Conservation (phyloP, 2,329 filamentous ascomycete species). For the Fusarium humuli region DNA sequence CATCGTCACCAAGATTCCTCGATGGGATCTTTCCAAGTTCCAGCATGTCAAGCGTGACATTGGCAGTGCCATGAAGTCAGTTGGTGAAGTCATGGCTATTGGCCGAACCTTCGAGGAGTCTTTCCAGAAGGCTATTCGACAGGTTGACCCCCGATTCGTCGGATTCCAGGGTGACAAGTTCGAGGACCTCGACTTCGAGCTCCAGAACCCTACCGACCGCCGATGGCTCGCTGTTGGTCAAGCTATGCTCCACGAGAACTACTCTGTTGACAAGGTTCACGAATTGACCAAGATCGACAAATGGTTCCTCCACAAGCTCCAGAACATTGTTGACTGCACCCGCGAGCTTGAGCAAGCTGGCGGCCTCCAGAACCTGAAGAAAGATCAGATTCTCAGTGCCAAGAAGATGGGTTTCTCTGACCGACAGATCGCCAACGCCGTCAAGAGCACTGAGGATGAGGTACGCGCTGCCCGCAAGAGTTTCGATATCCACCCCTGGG, state of each 20-base stretch:
- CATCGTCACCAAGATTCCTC: constrained; percentile 97
- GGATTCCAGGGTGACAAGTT: constrained; percentile 97
- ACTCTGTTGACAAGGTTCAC: constrained; percentile 90
- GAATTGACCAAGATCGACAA: constrained; percentile 98
- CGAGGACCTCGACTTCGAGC: constrained; percentile 88
- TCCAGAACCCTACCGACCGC: constrained; percentile 93
- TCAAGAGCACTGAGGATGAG: constrained; percentile 87
- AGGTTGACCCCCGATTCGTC: constrained; percentile 91
- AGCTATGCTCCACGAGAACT: constrained; percentile 97
- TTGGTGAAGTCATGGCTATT: constrained; percentile 99
- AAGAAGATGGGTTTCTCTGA: constrained; percentile 99
- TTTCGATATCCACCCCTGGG: constrained; percentile 93
- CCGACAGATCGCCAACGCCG: constrained; percentile 88
- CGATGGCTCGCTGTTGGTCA: constrained; percentile 98
- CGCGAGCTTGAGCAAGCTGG: constrained; percentile 87
- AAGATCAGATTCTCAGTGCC: constrained; percentile 87
- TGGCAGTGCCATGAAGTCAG: constrained; percentile 98
- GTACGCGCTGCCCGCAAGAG: constrained; percentile 86
- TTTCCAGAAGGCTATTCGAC: constrained; percentile 98
- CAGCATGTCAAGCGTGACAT: constrained; percentile 98
- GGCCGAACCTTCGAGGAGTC: constrained; percentile 98
- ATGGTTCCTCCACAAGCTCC: constrained; percentile 98
- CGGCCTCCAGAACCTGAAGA: constrained; percentile 84
- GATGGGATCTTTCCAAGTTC: constrained; percentile 99
- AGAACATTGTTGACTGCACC: constrained; percentile 95